Evolutionary conservation across 495 filamentous ascomycete species (phyloP).

Genomic region (Hyaloscypha hepaticicola): DNA sequence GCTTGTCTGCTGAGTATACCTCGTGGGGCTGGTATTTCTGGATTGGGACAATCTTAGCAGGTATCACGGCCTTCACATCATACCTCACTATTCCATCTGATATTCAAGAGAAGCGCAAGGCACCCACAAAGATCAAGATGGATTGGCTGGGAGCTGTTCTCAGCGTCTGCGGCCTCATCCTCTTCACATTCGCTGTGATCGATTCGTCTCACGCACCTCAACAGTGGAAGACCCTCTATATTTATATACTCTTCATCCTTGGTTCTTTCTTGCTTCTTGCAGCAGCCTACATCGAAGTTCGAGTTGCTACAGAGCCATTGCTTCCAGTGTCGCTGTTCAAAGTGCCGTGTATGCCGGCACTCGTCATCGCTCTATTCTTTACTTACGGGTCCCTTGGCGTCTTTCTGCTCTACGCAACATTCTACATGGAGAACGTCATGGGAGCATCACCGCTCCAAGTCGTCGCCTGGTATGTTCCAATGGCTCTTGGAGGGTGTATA

Average conservation of each 20-base stretch:
- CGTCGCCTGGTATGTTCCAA: constrained; percentile 76
- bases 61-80: constrained; percentile 52
- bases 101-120: constrained; percentile 44
- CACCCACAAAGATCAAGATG: constrained; percentile 45
- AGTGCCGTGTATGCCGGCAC: constrained; percentile 68
- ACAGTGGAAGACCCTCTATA: constrained; percentile 74
- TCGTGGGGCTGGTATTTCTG: constrained; percentile 82
- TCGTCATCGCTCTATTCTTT: constrained; percentile 68
- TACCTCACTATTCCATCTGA: constrained; percentile 69
- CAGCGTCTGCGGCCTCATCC: constrained; percentile 63
- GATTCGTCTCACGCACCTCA: constrained; percentile 67
- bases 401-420: constrained; percentile 73
- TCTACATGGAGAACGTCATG: constrained; percentile 73
- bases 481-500: constrained; percentile 72
- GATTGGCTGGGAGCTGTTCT: constrained; percentile 63
- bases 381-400: constrained; percentile 76
- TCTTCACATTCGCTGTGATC: constrained; percentile 78
- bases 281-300: constrained; percentile 73
- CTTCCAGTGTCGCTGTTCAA: constrained; percentile 73
- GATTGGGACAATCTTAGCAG: constrained; percentile 56
- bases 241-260: constrained; percentile 57
- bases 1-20: constrained; percentile 61
- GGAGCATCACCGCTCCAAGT: constrained; percentile 63
- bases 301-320: constrained; percentile 69
- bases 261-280: constrained; percentile 55